Base-by-base conservation (phyloP, 2,329 filamentous ascomycete genomes). In the Blastomyces emzantsi region DNA sequence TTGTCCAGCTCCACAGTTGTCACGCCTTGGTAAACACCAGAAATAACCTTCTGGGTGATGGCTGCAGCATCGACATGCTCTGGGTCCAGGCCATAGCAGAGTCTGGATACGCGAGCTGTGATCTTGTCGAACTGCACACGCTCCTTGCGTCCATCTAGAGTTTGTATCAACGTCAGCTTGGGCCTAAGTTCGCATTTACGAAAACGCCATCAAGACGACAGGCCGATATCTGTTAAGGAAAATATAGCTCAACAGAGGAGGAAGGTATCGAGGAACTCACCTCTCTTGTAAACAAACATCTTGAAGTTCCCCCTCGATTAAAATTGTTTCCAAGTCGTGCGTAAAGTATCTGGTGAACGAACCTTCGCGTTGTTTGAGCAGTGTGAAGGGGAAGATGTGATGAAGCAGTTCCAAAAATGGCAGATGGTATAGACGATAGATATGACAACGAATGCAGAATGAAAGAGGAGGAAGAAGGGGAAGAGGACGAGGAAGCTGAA, bases 81-180 rank as follows among this genome's bases (percentile, higher is more conserved):
- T 60, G 90, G 86, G 75, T 99, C 94, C 64, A 99, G 88, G 69
- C 93, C 93, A 78, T 99, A 99, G 85, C 94, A 99, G 74, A 99
- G 84, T 73, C 94, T 87, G 57, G 94, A 97, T 70, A 99, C 94
- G 79, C 94, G 92, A 73, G 94, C 94, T 74, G 94, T 97, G 85
- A 99, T 99, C 83, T 99, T 99, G 85, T 99, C 94, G 82, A 99
- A 99, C 79, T 99, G 94, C 69, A 99, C 94, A 79, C 94, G 94
- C 85, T 99, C 94, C 83, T 97, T 96, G 83, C 94, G 94, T 81
- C 93, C 93, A 85, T 99, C 94, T 97, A 71, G 47, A 60, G 39
- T 56, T 65, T 62, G 54, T 49, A 64, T 55, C 58, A 57, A 36
- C 41, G 65, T 73, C 65, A 74, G 70, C 64, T 30, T 64, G 33